Evolutionary conservation across 1,284 basidiomycete species (phyloP).

Genomic region (Athelia psychrophila): DNA sequence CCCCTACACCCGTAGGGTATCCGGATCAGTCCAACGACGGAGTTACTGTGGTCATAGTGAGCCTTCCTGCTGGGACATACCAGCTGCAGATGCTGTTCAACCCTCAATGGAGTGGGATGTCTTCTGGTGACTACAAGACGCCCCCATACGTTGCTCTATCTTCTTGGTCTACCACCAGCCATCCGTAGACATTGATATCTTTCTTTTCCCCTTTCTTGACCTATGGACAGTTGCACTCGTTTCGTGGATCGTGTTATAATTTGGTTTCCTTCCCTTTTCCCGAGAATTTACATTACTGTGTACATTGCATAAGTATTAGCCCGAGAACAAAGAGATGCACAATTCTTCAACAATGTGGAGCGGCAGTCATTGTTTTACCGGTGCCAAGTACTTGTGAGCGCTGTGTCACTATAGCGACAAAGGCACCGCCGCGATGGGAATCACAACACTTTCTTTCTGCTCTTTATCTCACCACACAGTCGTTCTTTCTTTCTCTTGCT

Average conservation of each 20-base stretch:
- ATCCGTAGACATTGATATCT: constrained; percentile 43
- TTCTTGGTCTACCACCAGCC: constrained; percentile 72
- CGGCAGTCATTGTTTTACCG: too few relatives aligned
- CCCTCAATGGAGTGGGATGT: constrained; percentile 67
- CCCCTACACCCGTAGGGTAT: constrained; percentile 41
- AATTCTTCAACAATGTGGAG: too few relatives aligned
- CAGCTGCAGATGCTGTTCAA: constrained; percentile 70
- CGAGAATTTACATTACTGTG: too few relatives aligned
- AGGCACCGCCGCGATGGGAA: too few relatives aligned
- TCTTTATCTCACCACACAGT: too few relatives aligned
- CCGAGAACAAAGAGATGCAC: too few relatives aligned
- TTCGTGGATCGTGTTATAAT: constrained; percentile 37
- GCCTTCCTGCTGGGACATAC: constrained; percentile 52
- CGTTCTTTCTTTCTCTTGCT: too few relatives aligned
- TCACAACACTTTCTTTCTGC: too few relatives aligned
- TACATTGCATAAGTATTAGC: too few relatives aligned
- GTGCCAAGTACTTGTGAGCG: too few relatives aligned
- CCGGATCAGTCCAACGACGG: constrained; percentile 67
- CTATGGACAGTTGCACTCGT: constrained; percentile 71
- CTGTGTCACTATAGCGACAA: too few relatives aligned
- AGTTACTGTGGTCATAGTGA: constrained; percentile 71
- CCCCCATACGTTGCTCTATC: constrained; percentile 65
- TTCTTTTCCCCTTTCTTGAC: constrained; percentile 65
- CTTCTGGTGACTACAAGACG: constrained; percentile 57
- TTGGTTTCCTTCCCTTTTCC: too few relatives aligned